Evolutionary conservation across 1,284 basidiomycete species (phyloP), one percentile per base, ranked within the genome.

Genomic region (Wallemia ichthyophaga): DNA sequence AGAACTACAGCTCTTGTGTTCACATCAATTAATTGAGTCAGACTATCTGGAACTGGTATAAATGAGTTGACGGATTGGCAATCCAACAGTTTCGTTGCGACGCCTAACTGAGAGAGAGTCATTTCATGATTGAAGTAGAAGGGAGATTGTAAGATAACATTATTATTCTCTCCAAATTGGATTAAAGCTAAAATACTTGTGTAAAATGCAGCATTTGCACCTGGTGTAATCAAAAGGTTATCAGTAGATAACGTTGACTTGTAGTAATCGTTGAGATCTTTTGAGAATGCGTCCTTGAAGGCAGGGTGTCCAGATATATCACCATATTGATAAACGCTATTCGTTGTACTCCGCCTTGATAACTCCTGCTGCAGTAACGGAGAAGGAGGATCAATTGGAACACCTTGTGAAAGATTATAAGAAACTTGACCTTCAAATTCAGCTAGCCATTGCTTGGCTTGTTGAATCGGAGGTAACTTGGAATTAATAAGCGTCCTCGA

Each of bases 101-200:
- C 60, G 3, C 62, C 61, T 27, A 64, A 61, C 37, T 62, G 60
- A 60, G 55, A 58, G 27, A 60, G 15, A 26, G 59, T 59, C 63
- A 63, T 63, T 26, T 61, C 57, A 59, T 64, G 62, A 54, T 59
- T 54, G 25, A 58, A 27, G n/a, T 55, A 27, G 37, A 24, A 60
- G 56, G 28, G 63, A 73, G 37, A 48, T 21, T 48, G 37, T 21
- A 48, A 19, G 9, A 48, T 19, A 19, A 48, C n/a, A 48, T 59
- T 66, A 81, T 78, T 78, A 74, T 62, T 83, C 79, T 69, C 83
- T 83, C 67, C 85, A 85, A 84, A 74, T 78, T 81, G 62, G 1
- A 32, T 24, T 19, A 58, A 60, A 9, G 75, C 74, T 73, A 80
- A 78, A 7, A 79, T 72, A 0, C 74, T 69, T 0, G 80, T 75